Conservation (phyloP, 495 filamentous ascomycete species). For the Podospora anserina region DNA sequence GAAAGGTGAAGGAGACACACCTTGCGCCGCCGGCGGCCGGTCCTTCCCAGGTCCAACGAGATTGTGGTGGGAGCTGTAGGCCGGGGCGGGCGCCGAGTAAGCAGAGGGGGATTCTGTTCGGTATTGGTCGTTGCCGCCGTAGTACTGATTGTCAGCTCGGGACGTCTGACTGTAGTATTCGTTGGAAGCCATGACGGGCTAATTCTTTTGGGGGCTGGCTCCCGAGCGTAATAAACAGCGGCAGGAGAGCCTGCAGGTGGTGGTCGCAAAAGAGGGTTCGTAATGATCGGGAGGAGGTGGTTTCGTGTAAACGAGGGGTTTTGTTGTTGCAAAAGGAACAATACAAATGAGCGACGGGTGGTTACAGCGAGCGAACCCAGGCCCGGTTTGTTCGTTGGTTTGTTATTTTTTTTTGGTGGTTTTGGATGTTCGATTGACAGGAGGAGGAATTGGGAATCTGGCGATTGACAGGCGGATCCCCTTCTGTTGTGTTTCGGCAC, state of each 20-base stretch:
- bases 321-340: not conserved
- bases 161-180: constrained; percentile 68
- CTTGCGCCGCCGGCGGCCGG: constrained; percentile 22
- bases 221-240: constrained; percentile 1
- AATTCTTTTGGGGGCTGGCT: not conserved
- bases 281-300: not conserved
- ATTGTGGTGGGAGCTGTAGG: constrained; percentile 30
- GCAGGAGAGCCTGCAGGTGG: constrained; percentile 3
- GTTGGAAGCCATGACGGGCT: constrained; percentile 69
- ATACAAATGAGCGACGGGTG: not conserved
- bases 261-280: not conserved
- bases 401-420: no score
- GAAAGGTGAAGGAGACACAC: constrained; percentile 38
- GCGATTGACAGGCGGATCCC: constrained; percentile 13
- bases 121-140: constrained; percentile 20
- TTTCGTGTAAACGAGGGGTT: not conserved
- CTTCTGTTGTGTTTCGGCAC: constrained; percentile 22
- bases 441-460: constrained; percentile 1
- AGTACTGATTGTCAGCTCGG: constrained; percentile 32
- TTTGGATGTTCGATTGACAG: not conserved
- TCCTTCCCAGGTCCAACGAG: constrained; percentile 21
- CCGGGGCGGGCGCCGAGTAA: constrained; percentile 32
- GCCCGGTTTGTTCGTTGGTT: no score
- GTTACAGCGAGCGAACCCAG: not conserved
- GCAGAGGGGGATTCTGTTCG: constrained; percentile 39